Conservation (phyloP, 371 early-diverging fungal genomes). For the Saksenaea vasiformis region DNA sequence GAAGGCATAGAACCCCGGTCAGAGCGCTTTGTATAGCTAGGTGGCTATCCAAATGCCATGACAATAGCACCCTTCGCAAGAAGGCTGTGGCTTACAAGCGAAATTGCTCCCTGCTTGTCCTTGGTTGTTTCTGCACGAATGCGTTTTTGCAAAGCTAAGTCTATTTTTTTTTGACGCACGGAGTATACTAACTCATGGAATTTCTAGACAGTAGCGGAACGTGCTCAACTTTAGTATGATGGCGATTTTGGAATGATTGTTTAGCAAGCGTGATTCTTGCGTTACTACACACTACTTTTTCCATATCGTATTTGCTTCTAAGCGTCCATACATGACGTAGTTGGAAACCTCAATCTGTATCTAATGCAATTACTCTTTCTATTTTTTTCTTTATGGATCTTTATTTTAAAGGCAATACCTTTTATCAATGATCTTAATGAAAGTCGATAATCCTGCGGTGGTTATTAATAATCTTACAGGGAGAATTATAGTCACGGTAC, state of each 20-base stretch:
- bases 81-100: background rate
- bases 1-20: background rate
- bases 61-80: background rate
- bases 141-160: background rate
- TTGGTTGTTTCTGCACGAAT: background rate
- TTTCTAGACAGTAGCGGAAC: background rate
- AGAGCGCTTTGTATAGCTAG: background rate
- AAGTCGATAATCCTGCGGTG: too few relatives aligned
- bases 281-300: too few relatives aligned
- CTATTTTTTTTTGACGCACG: background rate
- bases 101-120: background rate
- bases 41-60: background rate
- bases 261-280: background rate
- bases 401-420: too few relatives aligned
- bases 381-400: too few relatives aligned
- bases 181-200: background rate
- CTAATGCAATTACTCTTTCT: too few relatives aligned
- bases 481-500: too few relatives aligned
- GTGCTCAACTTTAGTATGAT: background rate
- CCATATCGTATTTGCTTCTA: too few relatives aligned
- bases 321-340: too few relatives aligned
- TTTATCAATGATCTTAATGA: too few relatives aligned
- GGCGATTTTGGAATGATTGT: background rate
- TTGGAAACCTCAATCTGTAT: too few relatives aligned
- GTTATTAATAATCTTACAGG: too few relatives aligned